Evolutionary conservation across 2,329 filamentous ascomycete species (phyloP).

Genomic region (Pseudocercospora macadamiae): DNA sequence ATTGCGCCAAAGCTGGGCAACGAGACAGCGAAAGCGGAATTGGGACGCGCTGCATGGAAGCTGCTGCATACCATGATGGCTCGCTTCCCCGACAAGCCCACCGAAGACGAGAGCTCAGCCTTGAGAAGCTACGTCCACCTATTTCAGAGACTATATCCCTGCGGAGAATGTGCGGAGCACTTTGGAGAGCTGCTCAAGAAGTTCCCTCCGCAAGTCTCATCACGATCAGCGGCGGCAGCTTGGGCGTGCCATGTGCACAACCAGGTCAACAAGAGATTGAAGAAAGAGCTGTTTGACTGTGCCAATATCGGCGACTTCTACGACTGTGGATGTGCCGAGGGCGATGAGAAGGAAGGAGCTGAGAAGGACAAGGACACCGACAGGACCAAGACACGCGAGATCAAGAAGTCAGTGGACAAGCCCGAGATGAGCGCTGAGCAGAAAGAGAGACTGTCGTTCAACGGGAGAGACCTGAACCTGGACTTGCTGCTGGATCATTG

Average conservation of each 20-base stretch:
- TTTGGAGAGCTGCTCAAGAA: constrained; percentile 64
- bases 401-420: constrained; percentile 23
- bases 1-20: constrained; percentile 84
- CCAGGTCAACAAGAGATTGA: constrained; percentile 64
- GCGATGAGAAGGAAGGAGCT: constrained; percentile 40
- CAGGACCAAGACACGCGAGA: constrained; percentile 12
- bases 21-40: constrained; percentile 73
- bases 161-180: constrained; percentile 67
- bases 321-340: constrained; percentile 66
- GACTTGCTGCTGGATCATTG: constrained; percentile 27
- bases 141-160: constrained; percentile 67
- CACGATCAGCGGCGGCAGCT: constrained; percentile 62
- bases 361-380: constrained; percentile 16
- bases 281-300: constrained; percentile 66
- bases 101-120: constrained; percentile 61
- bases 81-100: constrained; percentile 65
- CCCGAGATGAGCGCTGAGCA: constrained; percentile 34
- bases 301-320: constrained; percentile 68
- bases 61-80: constrained; percentile 69
- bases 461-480: constrained; percentile 36
- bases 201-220: constrained; percentile 66
- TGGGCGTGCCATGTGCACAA: constrained; percentile 71
- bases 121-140: constrained; percentile 64
- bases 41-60: constrained; percentile 68
- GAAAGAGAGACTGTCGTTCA: constrained; percentile 34